Evolutionary conservation across 129 eudicot genomes (phyloP).

Genomic region (Sambucus nigra): DNA sequence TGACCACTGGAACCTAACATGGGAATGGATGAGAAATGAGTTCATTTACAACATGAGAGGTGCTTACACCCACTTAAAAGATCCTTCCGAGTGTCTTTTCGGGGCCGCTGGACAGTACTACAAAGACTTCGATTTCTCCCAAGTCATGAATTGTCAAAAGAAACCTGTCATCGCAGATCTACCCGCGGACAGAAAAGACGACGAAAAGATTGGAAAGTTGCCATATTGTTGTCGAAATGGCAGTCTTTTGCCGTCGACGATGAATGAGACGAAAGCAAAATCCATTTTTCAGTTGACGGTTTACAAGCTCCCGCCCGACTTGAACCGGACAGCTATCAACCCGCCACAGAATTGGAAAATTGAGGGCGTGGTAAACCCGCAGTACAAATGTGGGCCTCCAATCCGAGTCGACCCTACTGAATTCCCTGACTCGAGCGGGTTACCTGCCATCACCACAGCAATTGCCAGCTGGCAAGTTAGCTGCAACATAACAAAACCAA

Average conservation of each 20-base stretch:
- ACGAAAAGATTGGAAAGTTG: constrained; percentile 63
- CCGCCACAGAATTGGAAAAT: constrained; percentile 91
- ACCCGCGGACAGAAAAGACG: constrained; percentile 50
- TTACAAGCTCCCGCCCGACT: constrained; percentile 77
- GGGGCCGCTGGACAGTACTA: constrained; percentile 68
- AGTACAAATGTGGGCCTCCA: constrained; percentile 64
- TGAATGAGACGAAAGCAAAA: constrained; percentile 52
- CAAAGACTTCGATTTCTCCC: constrained; percentile 60
- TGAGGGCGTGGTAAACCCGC: constrained; percentile 48
- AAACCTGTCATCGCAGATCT: constrained; percentile 66
- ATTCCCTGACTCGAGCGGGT: constrained; percentile 67
- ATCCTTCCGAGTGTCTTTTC: constrained; percentile 62
- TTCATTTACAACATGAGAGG: constrained; percentile 77
- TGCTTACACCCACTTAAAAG: constrained; percentile 59
- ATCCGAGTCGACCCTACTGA: constrained; percentile 53
- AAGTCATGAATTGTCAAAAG: constrained; percentile 56
- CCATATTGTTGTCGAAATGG: constrained; percentile 81
- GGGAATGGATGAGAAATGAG: constrained; percentile 97
- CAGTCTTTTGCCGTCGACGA: constrained; percentile 39
- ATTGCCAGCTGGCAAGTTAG: constrained; percentile 62
- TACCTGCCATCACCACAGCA: constrained; percentile 34
- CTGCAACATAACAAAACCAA: constrained; percentile 81
- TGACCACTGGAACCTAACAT: constrained; percentile 88
- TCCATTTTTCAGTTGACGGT: constrained; percentile 71
- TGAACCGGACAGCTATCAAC: constrained; percentile 57